Percentiles rank a stretch among this genome's conserved stretches.
phyloP scores from a whole-genome alignment of 371 early-diverging fungal species.

The Phascolomyces articulosus region DNA sequence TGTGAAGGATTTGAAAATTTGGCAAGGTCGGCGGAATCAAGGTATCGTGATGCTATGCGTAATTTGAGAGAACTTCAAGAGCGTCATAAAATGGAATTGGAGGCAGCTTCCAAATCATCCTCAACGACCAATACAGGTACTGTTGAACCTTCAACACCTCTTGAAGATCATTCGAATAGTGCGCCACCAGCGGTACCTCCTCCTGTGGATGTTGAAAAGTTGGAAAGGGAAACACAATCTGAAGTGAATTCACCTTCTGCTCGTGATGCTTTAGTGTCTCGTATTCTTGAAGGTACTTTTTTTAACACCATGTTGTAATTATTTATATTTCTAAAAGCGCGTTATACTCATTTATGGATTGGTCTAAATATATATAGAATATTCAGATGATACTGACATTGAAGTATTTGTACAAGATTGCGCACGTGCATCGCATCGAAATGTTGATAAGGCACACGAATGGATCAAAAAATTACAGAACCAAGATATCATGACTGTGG shows the following conservation, averaged over 20 bases:
- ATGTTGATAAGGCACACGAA: conserved; percentile 76
- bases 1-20: conserved; percentile 34
- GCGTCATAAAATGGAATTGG: conserved; percentile 8
- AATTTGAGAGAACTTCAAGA: conserved; percentile 27
- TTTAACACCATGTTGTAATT: no score
- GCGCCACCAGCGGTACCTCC: background rate
- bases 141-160: background rate
- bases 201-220: conserved; percentile 1
- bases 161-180: background rate
- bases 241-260: conserved; percentile 17
- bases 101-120: conserved; percentile 1
- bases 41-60: conserved; percentile 41
- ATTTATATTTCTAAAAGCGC: no score
- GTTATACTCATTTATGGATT: no score
- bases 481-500: conserved; percentile 86
- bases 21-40: conserved; percentile 35
- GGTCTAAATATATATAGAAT: no score
- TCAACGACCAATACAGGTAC: background rate
- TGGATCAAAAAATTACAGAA: conserved; percentile 74
- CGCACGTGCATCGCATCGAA: conserved; percentile 68
- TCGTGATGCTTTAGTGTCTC: conserved; percentile 46
- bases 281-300: conserved; percentile 40
- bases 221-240: background rate
- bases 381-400: conserved; percentile 66
- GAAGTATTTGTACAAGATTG: conserved; percentile 75